Evolutionary conservation across 495 filamentous ascomycete species (phyloP), one percentile per base, ranked within the genome.

Genomic region (Trichoderma orchidacearum): DNA sequence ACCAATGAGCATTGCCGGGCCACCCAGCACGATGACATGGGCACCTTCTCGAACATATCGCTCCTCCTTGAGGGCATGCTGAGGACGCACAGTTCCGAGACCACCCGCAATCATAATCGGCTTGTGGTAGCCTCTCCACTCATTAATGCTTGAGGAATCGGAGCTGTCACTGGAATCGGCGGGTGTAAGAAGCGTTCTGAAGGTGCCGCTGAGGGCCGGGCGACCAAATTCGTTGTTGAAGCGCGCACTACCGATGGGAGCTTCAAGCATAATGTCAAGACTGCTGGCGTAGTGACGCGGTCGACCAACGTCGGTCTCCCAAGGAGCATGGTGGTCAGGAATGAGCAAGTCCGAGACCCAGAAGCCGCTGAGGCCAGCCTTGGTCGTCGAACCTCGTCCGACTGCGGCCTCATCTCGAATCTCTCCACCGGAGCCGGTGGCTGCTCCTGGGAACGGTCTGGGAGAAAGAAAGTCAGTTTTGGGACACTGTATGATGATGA

Each of bases 61-160:
- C 2, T 82, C 79, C 58, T 85, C 75, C 70, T 98, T 98, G 51
- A 94, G 76, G 4, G 93, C 90, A 68, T 96, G 86, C 62, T 91
- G 84, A 0, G 93, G 92, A 56, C 94, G 71, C n/a, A 97, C 91
- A n/a, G 87, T 95, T 32, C 93, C 94, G 45, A 96, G 80, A 65
- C 94, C 93, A 59, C 93, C 94, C 56, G 94, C 93, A 73, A 98
- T 85, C 90, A 98, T 96, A 68, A 98, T 96, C 6, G 93, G 93
- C 72, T 98, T 98, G 74, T 96, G 92, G 63, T 95, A 98, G 15
- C 93, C 93, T 61, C 94, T 77, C 51, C 87, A 72, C 51, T 98
- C 92, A 3, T 77, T 74, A 30, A 30, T 23, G 21, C 21, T 25
- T 48, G 76, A 72, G 30, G 79, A 62, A 18, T 65, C 64, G 1